phyloP scores from a whole-genome alignment of 1,139 yeast genomes.

The Suhomyces kunorum region DNA sequence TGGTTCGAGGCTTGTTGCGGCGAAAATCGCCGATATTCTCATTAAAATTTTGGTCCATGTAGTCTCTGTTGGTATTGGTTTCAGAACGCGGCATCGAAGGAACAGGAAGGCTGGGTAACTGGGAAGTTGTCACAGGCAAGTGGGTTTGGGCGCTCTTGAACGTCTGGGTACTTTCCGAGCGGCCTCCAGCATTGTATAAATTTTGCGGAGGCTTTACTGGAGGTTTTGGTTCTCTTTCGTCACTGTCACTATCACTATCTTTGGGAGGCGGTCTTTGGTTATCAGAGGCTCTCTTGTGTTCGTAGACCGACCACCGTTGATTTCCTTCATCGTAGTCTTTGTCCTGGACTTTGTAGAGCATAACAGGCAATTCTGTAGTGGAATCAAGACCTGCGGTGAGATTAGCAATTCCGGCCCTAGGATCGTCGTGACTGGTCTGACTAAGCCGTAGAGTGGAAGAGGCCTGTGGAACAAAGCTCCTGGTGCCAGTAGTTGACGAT shows the following conservation, averaged over 20 bases:
- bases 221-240: not conserved
- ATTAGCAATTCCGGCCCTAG: conserved; percentile 15
- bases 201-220: conserved; percentile 2
- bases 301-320: conserved; percentile 33
- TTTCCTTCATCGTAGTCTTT: conserved; percentile 28
- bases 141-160: conserved; percentile 12
- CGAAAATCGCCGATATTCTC: conserved; percentile 20
- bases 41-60: conserved; percentile 15
- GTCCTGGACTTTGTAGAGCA: conserved; percentile 34
- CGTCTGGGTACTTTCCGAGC: conserved; percentile 10
- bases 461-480: conserved; percentile 11
- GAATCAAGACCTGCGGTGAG: conserved; percentile 34
- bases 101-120: conserved; percentile 3
- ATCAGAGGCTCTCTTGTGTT: conserved; percentile 17
- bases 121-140: conserved; percentile 5
- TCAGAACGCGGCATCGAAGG: conserved; percentile 10
- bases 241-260: conserved; percentile 12
- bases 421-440: conserved; percentile 12
- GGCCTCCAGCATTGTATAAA: conserved; percentile 3
- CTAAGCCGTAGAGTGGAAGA: conserved; percentile 14
- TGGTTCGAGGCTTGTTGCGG: conserved; percentile 16
- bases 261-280: conserved; percentile 5
- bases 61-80: conserved; percentile 11
- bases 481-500: conserved; percentile 1
- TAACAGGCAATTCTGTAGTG: conserved; percentile 30